A percentile compares a stretch with the other conserved stretches of the same genome.
These are phyloP conservation scores for Suaeda aralocaspica DNA, from an alignment of 148 eudicot genomes.

Conservation along the genomic window DNA sequence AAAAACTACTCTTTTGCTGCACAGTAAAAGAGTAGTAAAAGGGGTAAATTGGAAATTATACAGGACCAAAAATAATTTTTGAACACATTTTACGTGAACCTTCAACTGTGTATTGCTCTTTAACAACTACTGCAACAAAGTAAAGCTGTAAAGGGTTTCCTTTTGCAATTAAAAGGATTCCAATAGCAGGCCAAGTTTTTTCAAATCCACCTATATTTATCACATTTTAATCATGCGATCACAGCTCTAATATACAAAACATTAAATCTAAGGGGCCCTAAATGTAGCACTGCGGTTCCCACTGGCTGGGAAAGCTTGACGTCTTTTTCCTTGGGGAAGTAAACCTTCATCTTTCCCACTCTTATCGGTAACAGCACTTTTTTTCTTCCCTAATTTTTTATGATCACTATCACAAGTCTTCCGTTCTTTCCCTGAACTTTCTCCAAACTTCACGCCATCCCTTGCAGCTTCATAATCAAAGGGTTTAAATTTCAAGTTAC, in stretches of 20 bases:
- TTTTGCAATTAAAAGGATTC: neutral
- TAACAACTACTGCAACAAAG: too few species aligned
- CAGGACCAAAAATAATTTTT: too few species aligned
- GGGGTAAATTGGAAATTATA: too few species aligned
- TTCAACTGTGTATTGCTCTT: too few species aligned
- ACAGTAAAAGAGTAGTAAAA: too few species aligned
- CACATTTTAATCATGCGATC: slow-evolving; percentile 7
- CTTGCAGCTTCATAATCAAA: slow-evolving; percentile 77
- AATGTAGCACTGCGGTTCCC: slow-evolving; percentile 93
- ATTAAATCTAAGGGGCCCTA: slow-evolving; percentile 27
- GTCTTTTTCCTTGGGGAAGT: slow-evolving; percentile 69
- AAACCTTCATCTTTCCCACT: slow-evolving; percentile 34
- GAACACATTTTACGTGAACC: too few species aligned
- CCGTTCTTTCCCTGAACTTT: slow-evolving; percentile 10
- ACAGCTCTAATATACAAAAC: neutral
- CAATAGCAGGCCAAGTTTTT: neutral
- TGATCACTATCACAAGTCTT: slow-evolving; percentile 20
- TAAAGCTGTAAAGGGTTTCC: neutral
- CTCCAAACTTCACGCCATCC: slow-evolving; percentile 49
- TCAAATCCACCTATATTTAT: neutral
- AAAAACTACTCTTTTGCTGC: too few species aligned
- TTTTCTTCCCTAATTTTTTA: slow-evolving; percentile 27
- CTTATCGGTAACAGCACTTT: slow-evolving; percentile 22
- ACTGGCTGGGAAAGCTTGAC: slow-evolving; percentile 87
- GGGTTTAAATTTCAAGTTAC: slow-evolving; percentile 42